These are phyloP conservation scores for Beauveria rudraprayagi DNA, from an alignment of 2,329 filamentous ascomycete species.

Conservation along the genomic window DNA sequence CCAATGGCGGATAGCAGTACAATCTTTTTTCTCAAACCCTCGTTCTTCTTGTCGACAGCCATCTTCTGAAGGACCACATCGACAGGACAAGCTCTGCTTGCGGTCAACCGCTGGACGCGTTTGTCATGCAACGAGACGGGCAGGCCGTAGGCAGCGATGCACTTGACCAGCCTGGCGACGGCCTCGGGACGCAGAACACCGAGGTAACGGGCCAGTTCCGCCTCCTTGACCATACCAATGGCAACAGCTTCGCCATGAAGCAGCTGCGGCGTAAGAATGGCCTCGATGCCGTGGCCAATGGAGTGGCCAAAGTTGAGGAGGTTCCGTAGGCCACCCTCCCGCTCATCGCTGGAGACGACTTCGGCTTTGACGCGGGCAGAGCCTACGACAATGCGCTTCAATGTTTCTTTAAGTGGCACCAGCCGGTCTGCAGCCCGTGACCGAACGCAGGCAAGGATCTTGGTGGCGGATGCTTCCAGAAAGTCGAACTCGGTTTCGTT, in stretches of 20 bases:
- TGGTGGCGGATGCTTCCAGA: conserved; percentile 72
- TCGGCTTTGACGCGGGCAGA: conserved; percentile 91
- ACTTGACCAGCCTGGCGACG: conserved; percentile 84
- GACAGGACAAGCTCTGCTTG: conserved; percentile 79
- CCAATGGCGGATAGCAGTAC: conserved; percentile 88
- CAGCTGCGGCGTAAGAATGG: conserved; percentile 88
- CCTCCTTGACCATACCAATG: conserved; percentile 98
- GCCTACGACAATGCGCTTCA: conserved; percentile 76
- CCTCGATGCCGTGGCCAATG: conserved; percentile 94
- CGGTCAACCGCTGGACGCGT: conserved; percentile 71
- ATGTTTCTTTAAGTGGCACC: conserved; percentile 57
- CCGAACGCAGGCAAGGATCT: conserved; percentile 50
- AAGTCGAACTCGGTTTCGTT: conserved; percentile 78
- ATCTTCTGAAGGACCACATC: conserved; percentile 84
- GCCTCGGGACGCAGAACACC: conserved; percentile 79
- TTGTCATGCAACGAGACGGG: conserved; percentile 81
- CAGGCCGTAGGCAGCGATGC: conserved; percentile 86
- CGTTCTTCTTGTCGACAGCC: conserved; percentile 98
- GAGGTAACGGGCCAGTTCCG: conserved; percentile 82
- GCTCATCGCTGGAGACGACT: conserved; percentile 89
- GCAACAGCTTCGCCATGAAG: conserved; percentile 93
- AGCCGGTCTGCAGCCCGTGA: conserved; percentile 47
- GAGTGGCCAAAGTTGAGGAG: conserved; percentile 97
- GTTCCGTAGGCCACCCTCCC: conserved; percentile 88
- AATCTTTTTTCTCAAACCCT: conserved; percentile 90